Percentiles rank a stretch among this genome's conserved stretches.
These are phyloP conservation scores for Uronychia binucleata DNA, from an alignment of 73 alveolate genomes.

Conservation along the genomic window DNA sequence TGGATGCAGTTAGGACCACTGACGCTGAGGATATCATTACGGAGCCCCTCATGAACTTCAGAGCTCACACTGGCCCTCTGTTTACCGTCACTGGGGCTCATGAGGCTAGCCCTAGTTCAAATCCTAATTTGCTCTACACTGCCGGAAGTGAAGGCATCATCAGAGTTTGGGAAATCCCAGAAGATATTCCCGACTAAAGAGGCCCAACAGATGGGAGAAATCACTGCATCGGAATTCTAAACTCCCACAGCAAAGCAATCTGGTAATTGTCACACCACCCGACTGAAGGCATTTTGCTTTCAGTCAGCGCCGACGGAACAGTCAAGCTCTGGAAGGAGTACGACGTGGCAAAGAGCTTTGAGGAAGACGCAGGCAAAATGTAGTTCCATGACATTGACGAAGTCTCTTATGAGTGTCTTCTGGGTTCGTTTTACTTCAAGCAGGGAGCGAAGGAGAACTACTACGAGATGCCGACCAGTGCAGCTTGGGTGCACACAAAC, in stretches of 20 bases:
- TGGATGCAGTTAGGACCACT: conserved; percentile 2
- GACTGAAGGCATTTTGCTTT: not conserved
- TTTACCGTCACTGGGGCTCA: conserved; percentile 49
- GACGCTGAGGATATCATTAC: not conserved
- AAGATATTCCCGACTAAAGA: conserved; percentile 13
- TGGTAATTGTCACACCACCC: conserved; percentile 57
- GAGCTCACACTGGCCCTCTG: conserved; percentile 66
- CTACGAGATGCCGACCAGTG: not conserved
- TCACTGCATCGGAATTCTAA: conserved; percentile 33
- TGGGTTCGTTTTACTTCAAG: not conserved
- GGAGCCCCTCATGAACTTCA: conserved; percentile 54
- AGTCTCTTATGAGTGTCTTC: not conserved
- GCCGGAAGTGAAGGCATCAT: conserved; percentile 65
- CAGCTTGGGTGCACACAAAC: not conserved
- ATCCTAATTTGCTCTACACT: conserved; percentile 33
- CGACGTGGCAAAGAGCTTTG: not conserved
- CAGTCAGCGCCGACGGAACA: conserved; percentile 32
- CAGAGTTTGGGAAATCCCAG: conserved; percentile 42
- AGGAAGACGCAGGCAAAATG: not conserved
- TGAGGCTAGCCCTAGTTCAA: not conserved
- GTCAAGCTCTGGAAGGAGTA: conserved; percentile 36
- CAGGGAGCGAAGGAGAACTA: not conserved
- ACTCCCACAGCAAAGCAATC: conserved; percentile 11
- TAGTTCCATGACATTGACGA: no score
- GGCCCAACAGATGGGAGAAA: conserved; percentile 53